These are phyloP conservation scores for Cadophora luteo-olivacea DNA, from an alignment of 2,329 filamentous ascomycete genomes.

Conservation along the genomic window DNA sequence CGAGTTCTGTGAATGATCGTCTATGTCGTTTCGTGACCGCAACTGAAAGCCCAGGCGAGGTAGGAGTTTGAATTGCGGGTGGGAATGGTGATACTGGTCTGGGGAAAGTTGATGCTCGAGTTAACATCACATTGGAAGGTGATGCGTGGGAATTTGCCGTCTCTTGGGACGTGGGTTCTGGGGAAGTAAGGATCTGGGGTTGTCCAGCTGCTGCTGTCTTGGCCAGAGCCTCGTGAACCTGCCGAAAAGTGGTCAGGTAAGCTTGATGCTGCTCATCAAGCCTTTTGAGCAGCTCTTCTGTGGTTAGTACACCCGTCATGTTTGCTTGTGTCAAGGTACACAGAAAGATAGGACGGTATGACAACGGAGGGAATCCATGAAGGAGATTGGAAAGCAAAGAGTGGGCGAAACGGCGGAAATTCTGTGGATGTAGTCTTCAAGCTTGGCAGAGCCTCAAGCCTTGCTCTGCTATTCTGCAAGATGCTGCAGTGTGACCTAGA, in stretches of 20 bases:
- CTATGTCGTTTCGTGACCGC: slow-evolving; percentile 16
- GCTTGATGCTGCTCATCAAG: slow-evolving; percentile 40
- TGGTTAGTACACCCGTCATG: slow-evolving; percentile 16
- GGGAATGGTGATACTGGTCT: slow-evolving; percentile 13
- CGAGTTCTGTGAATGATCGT: slow-evolving; percentile 28
- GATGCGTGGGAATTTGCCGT: slow-evolving; percentile 8
- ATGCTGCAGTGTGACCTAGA: not conserved
- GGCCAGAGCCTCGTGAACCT: slow-evolving; percentile 38
- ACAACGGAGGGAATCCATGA: slow-evolving; percentile 6
- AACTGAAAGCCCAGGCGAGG: slow-evolving; percentile 11
- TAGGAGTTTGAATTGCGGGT: slow-evolving; percentile 14
- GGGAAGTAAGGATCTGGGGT: not conserved
- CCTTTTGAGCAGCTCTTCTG: slow-evolving; percentile 37
- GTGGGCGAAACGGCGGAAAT: not conserved
- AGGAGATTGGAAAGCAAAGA: slow-evolving; percentile 11
- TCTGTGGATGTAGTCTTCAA: not conserved
- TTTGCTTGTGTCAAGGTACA: not conserved
- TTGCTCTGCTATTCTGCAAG: slow-evolving; percentile 6
- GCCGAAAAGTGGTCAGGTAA: slow-evolving; percentile 37
- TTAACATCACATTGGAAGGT: slow-evolving; percentile 15
- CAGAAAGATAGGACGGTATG: not conserved
- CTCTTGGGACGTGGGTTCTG: not conserved
- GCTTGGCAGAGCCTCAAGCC: slow-evolving; percentile 7
- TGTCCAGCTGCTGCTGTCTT: slow-evolving; percentile 18
- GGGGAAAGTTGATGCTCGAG: slow-evolving; percentile 13